Evolutionary conservation across 1,284 basidiomycete species (phyloP), one percentile per base, ranked within the genome.

Genomic region (Ustilago shanxiensis): DNA sequence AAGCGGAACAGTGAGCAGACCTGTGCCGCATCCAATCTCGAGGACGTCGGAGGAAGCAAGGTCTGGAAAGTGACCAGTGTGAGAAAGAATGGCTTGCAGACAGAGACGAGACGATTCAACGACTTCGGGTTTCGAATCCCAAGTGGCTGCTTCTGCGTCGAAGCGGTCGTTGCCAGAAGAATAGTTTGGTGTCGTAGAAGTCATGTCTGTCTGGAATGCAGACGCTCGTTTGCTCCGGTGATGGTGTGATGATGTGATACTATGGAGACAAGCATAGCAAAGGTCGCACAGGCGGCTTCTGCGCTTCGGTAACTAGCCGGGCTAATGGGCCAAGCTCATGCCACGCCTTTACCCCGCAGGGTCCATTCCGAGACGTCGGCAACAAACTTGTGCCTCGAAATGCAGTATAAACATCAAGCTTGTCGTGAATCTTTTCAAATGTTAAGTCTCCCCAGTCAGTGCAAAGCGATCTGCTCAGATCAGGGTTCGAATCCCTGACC

Each of bases 401-500:
- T n/a, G n/a, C n/a, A n/a, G n/a, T n/a, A n/a, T n/a, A n/a, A n/a
- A n/a, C n/a, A n/a, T n/a, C n/a, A n/a, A n/a, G n/a, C n/a, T n/a
- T n/a, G n/a, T n/a, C n/a, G n/a, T n/a, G n/a, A n/a, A n/a, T n/a
- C n/a, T n/a, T n/a, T n/a, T n/a, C n/a, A n/a, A n/a, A n/a, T n/a
- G n/a, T n/a, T n/a, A n/a, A n/a, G n/a, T n/a, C n/a, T n/a, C n/a
- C n/a, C n/a, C n/a, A n/a, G n/a, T n/a, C n/a, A n/a, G n/a, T 14
- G 14, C 37, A 18, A 2, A 11, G 8, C 14, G 18, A 54, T 58
- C 67, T 75, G 72, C 59, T 75, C 72, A 75, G 67, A 67, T 75
- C 72, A 64, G 72, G 72, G 72, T 75, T 75, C 72, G 67, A 75
- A 71, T 75, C 72, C 72, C 67, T 64, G 72, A 67, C 72, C 64